Evolutionary conservation across 1,139 yeast species (phyloP), one percentile per base, ranked within the genome.

Genomic region (Saccharomycopsis hybrid): DNA sequence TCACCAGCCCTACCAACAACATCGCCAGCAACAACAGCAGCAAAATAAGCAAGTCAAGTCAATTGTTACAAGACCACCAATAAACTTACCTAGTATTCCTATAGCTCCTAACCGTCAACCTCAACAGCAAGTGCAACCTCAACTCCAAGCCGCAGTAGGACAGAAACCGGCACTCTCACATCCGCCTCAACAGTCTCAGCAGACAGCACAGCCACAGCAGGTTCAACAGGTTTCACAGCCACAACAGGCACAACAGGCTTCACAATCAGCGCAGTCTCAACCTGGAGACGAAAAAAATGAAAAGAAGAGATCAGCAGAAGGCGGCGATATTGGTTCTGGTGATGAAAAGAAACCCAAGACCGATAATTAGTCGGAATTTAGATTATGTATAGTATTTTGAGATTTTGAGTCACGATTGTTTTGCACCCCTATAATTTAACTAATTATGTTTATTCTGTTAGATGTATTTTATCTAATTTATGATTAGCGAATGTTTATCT

Each of bases 231-330:
- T 18, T 18, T 18, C 18, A 18, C 18, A 18, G 18, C 18, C 18
- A 18, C 18, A 18, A 18, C 18, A 18, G 18, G 18, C 18, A 18
- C 18, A 18, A 18, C 18, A 18, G 18, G 18, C 18, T 18, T 18
- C 18, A 18, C 18, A 18, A 18, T 18, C 18, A 18, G 18, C 18
- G 18, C 18, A 40, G 2, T 28, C 33, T 5, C 33, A 40, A 3
- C 28, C 24, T 40, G 33, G 24, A 5, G 5, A 9, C 18, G 33
- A 29, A 28, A 9, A 11, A 3, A n/a, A 38, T 37, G 45, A 39
- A 1, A 51, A 51, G 39, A 51, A 52, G 33, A 46, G 54, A 36
- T 35, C 46, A 9, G 48, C 50, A 9, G 54, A 52, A n/a, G 48
- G 43, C 27, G 36, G 7, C 4, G 18, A 25, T 27, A 32, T 7